Base-by-base conservation (phyloP, 2,329 filamentous ascomycete species). In the Apiospora aurea region DNA sequence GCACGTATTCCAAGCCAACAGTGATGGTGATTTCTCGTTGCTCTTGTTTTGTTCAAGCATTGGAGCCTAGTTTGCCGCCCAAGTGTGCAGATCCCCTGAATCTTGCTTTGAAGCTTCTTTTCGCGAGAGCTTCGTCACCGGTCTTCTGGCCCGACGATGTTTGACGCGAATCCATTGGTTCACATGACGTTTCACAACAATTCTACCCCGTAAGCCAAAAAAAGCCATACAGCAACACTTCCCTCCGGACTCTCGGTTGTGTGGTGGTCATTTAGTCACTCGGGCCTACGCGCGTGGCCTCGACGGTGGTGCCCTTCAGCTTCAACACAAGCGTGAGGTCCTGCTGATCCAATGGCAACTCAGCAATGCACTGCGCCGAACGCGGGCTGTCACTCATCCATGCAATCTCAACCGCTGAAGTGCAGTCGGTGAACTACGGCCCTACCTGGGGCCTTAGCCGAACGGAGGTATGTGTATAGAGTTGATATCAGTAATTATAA, bases 401-500 rank as follows among this genome's bases (percentile, higher is more conserved):
- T 43, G 7, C 41, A 10, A 21, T 21, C 6, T 34, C 16, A 16
- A 21, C 53, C 7, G 29, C 34, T 61, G 29, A 1, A 16, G 29
- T 11, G 53, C 53, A 18, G 16, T 61, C 5, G 16, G 10, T 4
- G 18, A 13, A 21, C 5, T n/a, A 43, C 34, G 4, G 14, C 1
- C 34, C 21, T 38, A 10, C 29, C 29, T 38, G 53, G 53, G 29
- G 13, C 53, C 29, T 18, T 38, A 38, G 21, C 53, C 53, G 29
- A 61, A n/a, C 16, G 29, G 8, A 61, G 18, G 7, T 57, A 16
- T 38, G 34, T 13, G 16, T 64, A 64, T 41, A 64, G 21, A 64
- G 29, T n/a, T 14, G 34, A 29, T 64, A 41, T 64, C 57, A 64
- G 57, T 41, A 64, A 41, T 64, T 64, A 64, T 24, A 64, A 41